phyloP scores from a whole-genome alignment of 2,329 filamentous ascomycete genomes.

The Amesomyces nigricolor region DNA sequence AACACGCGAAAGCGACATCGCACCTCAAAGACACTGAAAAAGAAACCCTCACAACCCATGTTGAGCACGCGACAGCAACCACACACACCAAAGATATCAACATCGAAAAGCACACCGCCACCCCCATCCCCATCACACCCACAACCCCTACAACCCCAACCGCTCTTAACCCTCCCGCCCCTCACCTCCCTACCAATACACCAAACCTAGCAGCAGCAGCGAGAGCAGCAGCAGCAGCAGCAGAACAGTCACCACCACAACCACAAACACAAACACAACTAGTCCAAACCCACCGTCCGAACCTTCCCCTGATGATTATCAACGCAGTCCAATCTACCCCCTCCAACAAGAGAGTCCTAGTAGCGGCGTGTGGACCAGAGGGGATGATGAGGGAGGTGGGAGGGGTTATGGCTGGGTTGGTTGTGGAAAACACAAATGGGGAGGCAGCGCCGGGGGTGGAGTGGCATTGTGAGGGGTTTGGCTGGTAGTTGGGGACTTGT shows the following conservation, averaged over 20 bases:
- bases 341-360: constrained; percentile 36
- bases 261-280: background rate
- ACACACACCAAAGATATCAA: too few relatives aligned
- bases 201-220: too few relatives aligned
- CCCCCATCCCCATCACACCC: constrained; percentile 1
- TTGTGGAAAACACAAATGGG: constrained; percentile 29
- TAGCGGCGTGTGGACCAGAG: constrained; percentile 46
- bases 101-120: background rate
- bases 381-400: constrained; percentile 41
- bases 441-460: constrained; percentile 42
- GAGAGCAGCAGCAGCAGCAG: too few relatives aligned
- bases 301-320: constrained; percentile 28
- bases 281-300: too few relatives aligned
- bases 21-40: background rate
- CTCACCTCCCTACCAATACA: too few relatives aligned
- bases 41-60: constrained; percentile 20
- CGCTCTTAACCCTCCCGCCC: background rate
- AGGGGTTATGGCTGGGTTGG: constrained; percentile 39
- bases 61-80: too few relatives aligned
- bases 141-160: background rate
- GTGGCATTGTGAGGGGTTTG: constrained; percentile 46
- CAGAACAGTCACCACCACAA: too few relatives aligned
- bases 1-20: background rate
- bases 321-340: constrained; percentile 33
- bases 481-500: constrained; percentile 31